Evolutionary conservation across 2,329 filamentous ascomycete genomes (phyloP).

Genomic region (Drechmeria coniospora): DNA sequence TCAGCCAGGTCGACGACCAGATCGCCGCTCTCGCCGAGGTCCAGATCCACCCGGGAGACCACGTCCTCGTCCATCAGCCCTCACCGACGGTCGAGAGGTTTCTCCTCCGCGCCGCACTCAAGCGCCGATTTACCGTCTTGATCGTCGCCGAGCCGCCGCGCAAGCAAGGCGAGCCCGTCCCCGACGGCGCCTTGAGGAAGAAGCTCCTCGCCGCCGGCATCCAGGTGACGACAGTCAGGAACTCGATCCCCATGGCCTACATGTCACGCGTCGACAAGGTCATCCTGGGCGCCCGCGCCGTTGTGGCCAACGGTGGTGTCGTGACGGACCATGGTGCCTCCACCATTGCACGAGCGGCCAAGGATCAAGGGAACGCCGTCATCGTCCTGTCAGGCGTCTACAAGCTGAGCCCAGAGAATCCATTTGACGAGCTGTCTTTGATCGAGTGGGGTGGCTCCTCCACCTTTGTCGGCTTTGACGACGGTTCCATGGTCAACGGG

Average conservation of each 20-base stretch:
- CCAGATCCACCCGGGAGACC: conserved; percentile 85
- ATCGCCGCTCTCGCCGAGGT: conserved; percentile 79
- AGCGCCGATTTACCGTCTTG: conserved; percentile 83
- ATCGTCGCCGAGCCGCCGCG: conserved; percentile 51
- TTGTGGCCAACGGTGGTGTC: conserved; percentile 77
- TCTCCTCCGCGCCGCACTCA: conserved; percentile 70
- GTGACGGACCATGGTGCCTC: conserved; percentile 73
- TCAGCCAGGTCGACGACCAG: conserved; percentile 83
- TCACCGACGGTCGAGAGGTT: conserved; percentile 82
- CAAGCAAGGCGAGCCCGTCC: conserved; percentile 20
- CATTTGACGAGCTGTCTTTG: conserved; percentile 65
- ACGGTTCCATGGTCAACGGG: conserved; percentile 64
- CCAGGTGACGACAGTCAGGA: conserved; percentile 68
- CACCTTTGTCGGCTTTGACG: conserved; percentile 59
- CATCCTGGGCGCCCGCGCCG: conserved; percentile 72
- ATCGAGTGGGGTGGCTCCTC: conserved; percentile 79
- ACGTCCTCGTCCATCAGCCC: conserved; percentile 78
- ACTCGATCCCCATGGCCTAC: conserved; percentile 76
- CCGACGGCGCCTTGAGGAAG: conserved; percentile 50
- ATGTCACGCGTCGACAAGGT: conserved; percentile 96
- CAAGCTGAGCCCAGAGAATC: conserved; percentile 81
- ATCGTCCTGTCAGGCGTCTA: conserved; percentile 85
- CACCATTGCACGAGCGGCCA: conserved; percentile 71
- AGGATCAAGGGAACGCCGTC: conserved; percentile 67
- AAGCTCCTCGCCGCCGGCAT: conserved; percentile 65